Evolutionary conservation across 2,329 filamentous ascomycete genomes (phyloP), one percentile per base, ranked within the genome.

Genomic region (Furcasterigmium furcatum): DNA sequence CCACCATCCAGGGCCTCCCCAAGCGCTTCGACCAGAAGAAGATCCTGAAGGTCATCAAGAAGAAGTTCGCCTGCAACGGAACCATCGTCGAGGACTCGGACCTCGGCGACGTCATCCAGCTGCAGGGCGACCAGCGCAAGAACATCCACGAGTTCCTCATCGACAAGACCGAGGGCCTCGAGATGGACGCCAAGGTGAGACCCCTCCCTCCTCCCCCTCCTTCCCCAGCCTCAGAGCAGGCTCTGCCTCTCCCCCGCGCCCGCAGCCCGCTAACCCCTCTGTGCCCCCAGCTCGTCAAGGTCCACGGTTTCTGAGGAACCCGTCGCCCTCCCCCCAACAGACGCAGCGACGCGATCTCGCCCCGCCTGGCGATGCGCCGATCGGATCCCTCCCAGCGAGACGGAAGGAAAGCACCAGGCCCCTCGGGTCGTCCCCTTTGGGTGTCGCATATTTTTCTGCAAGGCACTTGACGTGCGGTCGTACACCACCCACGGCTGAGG

Each of bases 1-100:
- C 94, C 64, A 99, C 94, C 64, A 91, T 99, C 65, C 92, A 97
- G 83, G 94, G 94, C 73, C 85, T 99, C 62, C 92, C 94, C 55
- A 94, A 92, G 80, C 96, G 97, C 71, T 97, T 96, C 68, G 92
- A 96, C 76, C 91, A 94, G 75, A 97, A 96, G 85, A 96, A 96
- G 79, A 96, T 99, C 70, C 85, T 99, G 65, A 96, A 96, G 80
- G 91, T 95, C 74, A 96, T 97, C 80, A 97, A 97, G 86, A 97
- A 97, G 84, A 94, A 96, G 72, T 52, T 52, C 40, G 50, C 50
- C 43, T 52, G 50, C 50, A 52, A 52, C 48, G 50, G 50, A 20
- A 52, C 50, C 36, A 51, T 52, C 19, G 50, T 52, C 36, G 50
- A 52, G 46, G 50, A 52, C 44, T 40, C 43, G 21, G 50, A 52